Evolutionary conservation across 352 stramenopile genomes (phyloP), one percentile per base, ranked within the genome.

Genomic region (Aphanomyces euteiches): DNA sequence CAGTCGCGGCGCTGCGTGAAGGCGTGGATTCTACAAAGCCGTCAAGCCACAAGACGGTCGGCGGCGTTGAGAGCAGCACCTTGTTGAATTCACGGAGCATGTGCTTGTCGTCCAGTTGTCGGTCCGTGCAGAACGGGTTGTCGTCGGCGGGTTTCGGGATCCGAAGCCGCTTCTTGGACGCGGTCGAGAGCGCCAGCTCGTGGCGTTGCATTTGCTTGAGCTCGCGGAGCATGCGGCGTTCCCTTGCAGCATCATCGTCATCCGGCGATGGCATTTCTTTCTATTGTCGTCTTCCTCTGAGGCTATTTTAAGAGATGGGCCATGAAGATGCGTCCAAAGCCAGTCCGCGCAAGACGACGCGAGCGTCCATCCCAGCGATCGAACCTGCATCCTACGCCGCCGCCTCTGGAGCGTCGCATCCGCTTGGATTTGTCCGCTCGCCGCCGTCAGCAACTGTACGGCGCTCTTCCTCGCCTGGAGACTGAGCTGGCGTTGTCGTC

Each of bases 51-150:
- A 15, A 45, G 10, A 7, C 5, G 8, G 19, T 7, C 28, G 43
- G 15, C 17, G 19, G 17, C 17, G 6, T 47, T 36, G 21, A 37
- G n/a, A 57, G 38, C 39, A 36, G n/a, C 73, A 90, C 85, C 79
- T 91, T 92, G 77, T 94, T 94, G 72, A 91, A 79, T 67, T 92
- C 88, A 66, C 82, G 68, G 59, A 83, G 84, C 67, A 83, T 74
- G 61, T 88, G 89, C 63, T 79, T 84, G 66, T 93, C 87, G n/a
- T 84, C 82, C 61, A 93, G 67, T 66, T 91, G 87, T 15, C 83
- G 78, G 34, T 92, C 82, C 56, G 76, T 67, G 63, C 83, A 92
- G 68, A 92, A 93, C 43, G 84, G 84, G 60, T 95, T 90, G 50
- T 70, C 73, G 34, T 92, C 36, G 54, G 90, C 81, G 28, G 88